Evolutionary conservation across 148 eudicot species (phyloP), one percentile per base, ranked within the genome.

Genomic region (Rhododendron molle): DNA sequence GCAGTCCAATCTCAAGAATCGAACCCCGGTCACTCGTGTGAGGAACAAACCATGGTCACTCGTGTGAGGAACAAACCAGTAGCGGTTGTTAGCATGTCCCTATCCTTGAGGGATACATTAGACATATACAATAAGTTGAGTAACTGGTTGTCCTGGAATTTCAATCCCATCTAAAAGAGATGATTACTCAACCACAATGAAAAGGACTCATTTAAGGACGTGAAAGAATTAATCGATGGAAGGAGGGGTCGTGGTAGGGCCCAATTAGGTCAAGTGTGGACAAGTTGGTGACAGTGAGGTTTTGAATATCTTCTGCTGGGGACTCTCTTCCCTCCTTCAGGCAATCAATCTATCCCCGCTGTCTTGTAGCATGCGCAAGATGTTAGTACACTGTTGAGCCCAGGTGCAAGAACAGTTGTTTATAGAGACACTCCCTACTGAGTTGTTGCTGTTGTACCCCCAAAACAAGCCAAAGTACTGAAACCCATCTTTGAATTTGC

Each of bases 241-340:
- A 30, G 36, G 28, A 50, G 38, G 46, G 28, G 34, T 26, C 2
- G 60, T 20, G 52, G 20, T 67, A 49, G 62, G 78, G 62, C 34
- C 78, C 85, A 4, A 40, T 40, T 40, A 71, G 40, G 46, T 46
- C 78, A 49, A 71, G 62, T 83, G 85, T 4, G 28, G 85, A 83
- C 84, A 82, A n/a, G 56, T 18, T 52, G 47, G 36, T 54, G 83
- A 56, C 74, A 81, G 73, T 62, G 74, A 81, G 40, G 65, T 60
- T 46, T 81, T 81, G 34, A 54, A 26, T 81, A 81, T 13, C 3
- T 14, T 6, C 7, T n/a, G 79, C 20, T 28, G 65, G 81, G 54
- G 43, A 46, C 49, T 46, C 40, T 12, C 40, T 21, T 78, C 38
- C 82, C 65, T 50, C 40, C 56, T 11, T 13, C n/a, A 38, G 46